Evolutionary conservation across 441 rosid species (phyloP).

Genomic region (Pelargonium citronellum): DNA sequence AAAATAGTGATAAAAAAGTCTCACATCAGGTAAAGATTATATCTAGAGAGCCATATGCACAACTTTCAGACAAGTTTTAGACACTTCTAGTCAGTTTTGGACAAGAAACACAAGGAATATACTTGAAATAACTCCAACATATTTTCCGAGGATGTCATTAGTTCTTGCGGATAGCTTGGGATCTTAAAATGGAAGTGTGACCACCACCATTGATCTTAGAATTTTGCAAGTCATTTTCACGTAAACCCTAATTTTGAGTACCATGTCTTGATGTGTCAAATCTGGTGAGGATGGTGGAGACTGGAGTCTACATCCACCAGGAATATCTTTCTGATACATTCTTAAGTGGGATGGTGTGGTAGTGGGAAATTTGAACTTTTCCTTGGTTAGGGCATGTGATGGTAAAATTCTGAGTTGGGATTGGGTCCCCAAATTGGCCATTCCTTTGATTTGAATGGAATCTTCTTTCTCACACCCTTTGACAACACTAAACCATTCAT

Average conservation of each 20-base stretch:
- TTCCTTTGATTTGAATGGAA: not conserved
- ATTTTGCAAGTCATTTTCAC: not conserved
- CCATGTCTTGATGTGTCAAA: not conserved
- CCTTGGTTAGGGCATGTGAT: not conserved
- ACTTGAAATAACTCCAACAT: not conserved
- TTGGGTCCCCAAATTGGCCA: not conserved
- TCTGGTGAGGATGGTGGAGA: not conserved
- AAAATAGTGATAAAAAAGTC: too few species aligned
- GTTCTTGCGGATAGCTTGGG: not conserved
- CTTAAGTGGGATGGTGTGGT: not conserved
- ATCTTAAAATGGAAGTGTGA: too few species aligned
- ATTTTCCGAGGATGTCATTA: not conserved
- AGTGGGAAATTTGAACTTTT: not conserved
- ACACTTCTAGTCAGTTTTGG: too few species aligned
- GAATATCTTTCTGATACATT: not conserved
- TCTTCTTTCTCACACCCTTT: not conserved
- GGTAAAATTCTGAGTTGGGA: not conserved
- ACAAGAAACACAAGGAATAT: too few species aligned
- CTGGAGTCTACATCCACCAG: not conserved
- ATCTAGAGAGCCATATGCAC: too few species aligned
- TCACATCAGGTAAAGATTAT: too few species aligned
- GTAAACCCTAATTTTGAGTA: not conserved
- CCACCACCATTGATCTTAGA: not conserved
- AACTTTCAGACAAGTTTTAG: too few species aligned
- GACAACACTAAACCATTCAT: too few species aligned